phyloP scores from a whole-genome alignment of 2,329 filamentous ascomycete species.

The Leptoxyphium fumago region DNA sequence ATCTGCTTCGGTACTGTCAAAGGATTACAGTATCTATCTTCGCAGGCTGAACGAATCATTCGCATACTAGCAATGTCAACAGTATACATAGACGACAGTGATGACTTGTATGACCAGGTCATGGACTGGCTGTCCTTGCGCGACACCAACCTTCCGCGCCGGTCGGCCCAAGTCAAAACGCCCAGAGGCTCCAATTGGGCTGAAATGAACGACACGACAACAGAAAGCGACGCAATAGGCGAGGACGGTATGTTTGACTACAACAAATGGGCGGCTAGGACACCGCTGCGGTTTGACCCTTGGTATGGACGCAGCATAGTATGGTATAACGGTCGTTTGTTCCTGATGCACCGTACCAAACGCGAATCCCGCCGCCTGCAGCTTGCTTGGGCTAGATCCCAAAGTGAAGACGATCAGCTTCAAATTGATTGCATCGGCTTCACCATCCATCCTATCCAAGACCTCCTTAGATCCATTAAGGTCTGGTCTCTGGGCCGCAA shows the following conservation, averaged over 20 bases:
- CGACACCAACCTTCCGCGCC: slow-evolving; percentile 21
- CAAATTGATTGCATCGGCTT: slow-evolving; percentile 33
- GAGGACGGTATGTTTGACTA: slow-evolving; percentile 34
- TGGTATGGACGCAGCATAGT: slow-evolving; percentile 32
- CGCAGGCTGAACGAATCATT: slow-evolving; percentile 18
- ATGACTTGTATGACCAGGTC: slow-evolving; percentile 28
- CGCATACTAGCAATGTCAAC: slow-evolving; percentile 26
- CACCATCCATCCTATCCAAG: slow-evolving; percentile 33
- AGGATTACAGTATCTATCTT: slow-evolving; percentile 23
- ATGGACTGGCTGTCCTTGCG: slow-evolving; percentile 31
- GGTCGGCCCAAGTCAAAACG: slow-evolving; percentile 27
- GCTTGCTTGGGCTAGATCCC: slow-evolving; percentile 8
- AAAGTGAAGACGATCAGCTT: slow-evolving; percentile 26
- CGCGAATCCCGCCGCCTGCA: background rate
- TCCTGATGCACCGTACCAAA: slow-evolving; percentile 24
- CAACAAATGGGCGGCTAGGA: slow-evolving; percentile 32
- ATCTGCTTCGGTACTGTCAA: slow-evolving; percentile 28
- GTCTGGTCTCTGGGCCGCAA: slow-evolving; percentile 28
- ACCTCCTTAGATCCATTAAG: slow-evolving; percentile 30
- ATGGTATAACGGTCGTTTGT: slow-evolving; percentile 26
- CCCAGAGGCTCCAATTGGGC: slow-evolving; percentile 21
- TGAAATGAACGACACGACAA: slow-evolving; percentile 19
- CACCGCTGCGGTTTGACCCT: slow-evolving; percentile 35
- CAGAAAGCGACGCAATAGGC: slow-evolving; percentile 21
- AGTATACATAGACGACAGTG: slow-evolving; percentile 30